Percentiles rank a stretch among this genome's conserved stretches.
These are phyloP conservation scores for Catunica adiposa DNA, from an alignment of 2,329 filamentous ascomycete species.

Conservation along the genomic window DNA sequence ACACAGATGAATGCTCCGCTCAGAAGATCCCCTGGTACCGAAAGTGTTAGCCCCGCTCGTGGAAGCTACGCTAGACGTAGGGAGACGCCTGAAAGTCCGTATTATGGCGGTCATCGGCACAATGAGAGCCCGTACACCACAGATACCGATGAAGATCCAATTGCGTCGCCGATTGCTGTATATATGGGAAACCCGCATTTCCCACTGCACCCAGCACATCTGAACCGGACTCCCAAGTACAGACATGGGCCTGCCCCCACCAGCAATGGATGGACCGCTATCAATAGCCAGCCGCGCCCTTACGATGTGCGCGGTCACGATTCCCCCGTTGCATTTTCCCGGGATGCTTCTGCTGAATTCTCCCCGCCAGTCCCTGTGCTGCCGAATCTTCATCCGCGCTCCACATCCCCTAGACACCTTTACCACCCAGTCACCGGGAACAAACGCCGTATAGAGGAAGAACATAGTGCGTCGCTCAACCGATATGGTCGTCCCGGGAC, in stretches of 20 bases:
- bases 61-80: no score
- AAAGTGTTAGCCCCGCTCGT: constrained; percentile 6
- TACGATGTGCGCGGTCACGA: background rate
- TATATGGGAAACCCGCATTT: background rate
- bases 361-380: background rate
- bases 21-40: constrained; percentile 3
- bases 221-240: background rate
- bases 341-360: constrained; percentile 8
- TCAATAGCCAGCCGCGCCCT: background rate
- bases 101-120: background rate
- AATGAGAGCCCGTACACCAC: constrained; percentile 24
- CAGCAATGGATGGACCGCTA: constrained; percentile 7
- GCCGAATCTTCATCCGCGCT: constrained; percentile 2
- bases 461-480: constrained; percentile 4
- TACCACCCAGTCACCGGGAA: background rate
- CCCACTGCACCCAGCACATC: background rate
- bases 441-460: constrained; percentile 9
- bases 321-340: constrained; percentile 6
- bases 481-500: constrained; percentile 6
- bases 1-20: background rate
- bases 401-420: background rate
- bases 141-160: constrained; percentile 26
- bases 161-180: background rate
- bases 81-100: constrained; percentile 6
- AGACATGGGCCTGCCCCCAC: background rate